These are phyloP conservation scores for Poa pratensis DNA, from an alignment of 176 grass and related monocot genomes.

Conservation along the genomic window DNA sequence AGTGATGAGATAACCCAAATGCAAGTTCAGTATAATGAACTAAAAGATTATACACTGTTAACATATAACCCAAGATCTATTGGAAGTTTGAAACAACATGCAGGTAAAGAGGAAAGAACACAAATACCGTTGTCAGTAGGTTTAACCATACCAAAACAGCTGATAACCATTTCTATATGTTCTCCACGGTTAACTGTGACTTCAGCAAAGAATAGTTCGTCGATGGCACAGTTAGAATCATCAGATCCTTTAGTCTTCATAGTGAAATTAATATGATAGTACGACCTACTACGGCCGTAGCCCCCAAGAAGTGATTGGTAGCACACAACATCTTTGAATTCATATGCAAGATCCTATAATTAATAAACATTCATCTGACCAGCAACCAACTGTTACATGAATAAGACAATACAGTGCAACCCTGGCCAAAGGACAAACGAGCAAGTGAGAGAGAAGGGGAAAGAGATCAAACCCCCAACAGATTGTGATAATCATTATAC, in stretches of 20 bases:
- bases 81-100: background rate
- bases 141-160: conserved; percentile 9
- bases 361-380: background rate
- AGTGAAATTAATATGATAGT: background rate
- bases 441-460: background rate
- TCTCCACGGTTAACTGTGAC: background rate
- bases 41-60: background rate
- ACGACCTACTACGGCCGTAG: background rate
- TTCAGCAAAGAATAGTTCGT: conserved; percentile 5
- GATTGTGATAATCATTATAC: conserved; percentile 3
- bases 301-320: background rate
- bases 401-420: background rate
- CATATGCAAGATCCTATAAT: conserved; percentile 8
- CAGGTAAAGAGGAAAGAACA: background rate
- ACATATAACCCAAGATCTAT: background rate
- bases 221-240: background rate
- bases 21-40: background rate
- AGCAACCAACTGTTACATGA: background rate
- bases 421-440: background rate
- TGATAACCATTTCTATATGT: background rate
- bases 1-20: background rate
- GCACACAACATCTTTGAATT: background rate
- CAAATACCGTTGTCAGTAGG: background rate
- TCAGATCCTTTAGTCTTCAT: background rate
- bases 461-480: background rate